A percentile compares a stretch with the other conserved stretches of the same genome.
phyloP scores from a whole-genome alignment of 805 yeast genomes.

The Isabelozyma pseudorhagii region DNA sequence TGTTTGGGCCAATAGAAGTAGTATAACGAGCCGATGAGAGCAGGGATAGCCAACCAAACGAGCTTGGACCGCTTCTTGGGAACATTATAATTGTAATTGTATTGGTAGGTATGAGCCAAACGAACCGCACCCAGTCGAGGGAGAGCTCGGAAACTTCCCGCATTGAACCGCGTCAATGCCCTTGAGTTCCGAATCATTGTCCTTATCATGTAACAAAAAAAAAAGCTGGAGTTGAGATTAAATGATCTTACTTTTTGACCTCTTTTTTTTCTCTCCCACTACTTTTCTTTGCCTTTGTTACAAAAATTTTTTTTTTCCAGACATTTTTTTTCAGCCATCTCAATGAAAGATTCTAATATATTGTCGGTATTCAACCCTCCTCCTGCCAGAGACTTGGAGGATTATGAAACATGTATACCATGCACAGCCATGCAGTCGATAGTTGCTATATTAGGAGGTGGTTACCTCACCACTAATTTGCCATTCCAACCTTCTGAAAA shows the following conservation, averaged over 20 bases:
- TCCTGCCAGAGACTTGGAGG: conserved; percentile 20
- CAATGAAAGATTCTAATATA: conserved; percentile 22
- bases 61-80: background rate
- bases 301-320: background rate
- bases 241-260: background rate
- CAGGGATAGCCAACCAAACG: background rate
- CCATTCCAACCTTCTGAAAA: conserved; percentile 31
- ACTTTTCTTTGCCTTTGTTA: background rate
- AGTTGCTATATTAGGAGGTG: conserved; percentile 31
- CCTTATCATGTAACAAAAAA: background rate
- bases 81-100: background rate
- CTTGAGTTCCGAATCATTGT: background rate
- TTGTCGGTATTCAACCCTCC: conserved; percentile 35
- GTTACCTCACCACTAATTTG: conserved; percentile 22
- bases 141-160: background rate
- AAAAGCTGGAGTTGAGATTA: background rate
- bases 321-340: background rate
- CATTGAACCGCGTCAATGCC: background rate
- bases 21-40: conserved; percentile 13
- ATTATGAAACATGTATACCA: conserved; percentile 26
- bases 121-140: background rate
- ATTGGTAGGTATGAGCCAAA: background rate
- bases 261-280: background rate
- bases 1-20: conserved; percentile 63
- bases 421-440: conserved; percentile 38